Evolutionary conservation across 2,329 filamentous ascomycete genomes (phyloP), one percentile per base, ranked within the genome.

Genomic region (Ustulina deusta): DNA sequence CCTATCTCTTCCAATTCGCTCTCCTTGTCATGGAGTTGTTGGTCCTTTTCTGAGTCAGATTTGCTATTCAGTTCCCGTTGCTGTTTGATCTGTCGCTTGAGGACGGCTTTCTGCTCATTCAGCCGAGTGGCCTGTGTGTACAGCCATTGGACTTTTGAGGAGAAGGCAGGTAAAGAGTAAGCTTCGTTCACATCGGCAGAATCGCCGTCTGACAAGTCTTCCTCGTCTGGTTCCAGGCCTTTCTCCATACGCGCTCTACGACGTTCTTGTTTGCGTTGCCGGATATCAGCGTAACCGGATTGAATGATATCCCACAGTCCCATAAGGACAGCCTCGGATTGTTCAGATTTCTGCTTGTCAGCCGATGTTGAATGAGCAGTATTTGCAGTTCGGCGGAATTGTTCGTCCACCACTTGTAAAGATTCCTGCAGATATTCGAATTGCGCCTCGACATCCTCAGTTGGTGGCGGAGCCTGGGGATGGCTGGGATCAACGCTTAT

Each of bases 11-110:
- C 83, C 6, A 92, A 76, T 72, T 90, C 86, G 17, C 86, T 84
- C 61, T 85, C 82, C 73, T 87, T 89, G 55, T 83, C 78, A 27
- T 85, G 82, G n/a, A 92, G 78, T 69, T 91, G 87, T 46, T 86
- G 85, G 73, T 91, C 90, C 75, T 90, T 89, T 68, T 90, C 86
- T 22, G 87, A 84, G 72, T 97, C 93, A 0, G 93, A 94, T 76
- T 94, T 94, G 82, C 86, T 94, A 81, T 97, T 97, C 65, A 97
- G 86, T 76, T 97, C 93, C 66, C 94, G 91, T 80, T 98, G 95
- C 78, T 98, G 94, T 81, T 97, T 95, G 75, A 97, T 95, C 78
- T 98, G 94, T 49, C 94, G 89, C 75, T 95, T 91, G 9, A 98
- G 85, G 25, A 97, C 94, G 56, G 89, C 89, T 78, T 97, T 97